A percentile compares a stretch with the other conserved stretches of the same genome.
Evolutionary conservation across 2,329 filamentous ascomycete species (phyloP).

Genomic region (Septoria linicola): DNA sequence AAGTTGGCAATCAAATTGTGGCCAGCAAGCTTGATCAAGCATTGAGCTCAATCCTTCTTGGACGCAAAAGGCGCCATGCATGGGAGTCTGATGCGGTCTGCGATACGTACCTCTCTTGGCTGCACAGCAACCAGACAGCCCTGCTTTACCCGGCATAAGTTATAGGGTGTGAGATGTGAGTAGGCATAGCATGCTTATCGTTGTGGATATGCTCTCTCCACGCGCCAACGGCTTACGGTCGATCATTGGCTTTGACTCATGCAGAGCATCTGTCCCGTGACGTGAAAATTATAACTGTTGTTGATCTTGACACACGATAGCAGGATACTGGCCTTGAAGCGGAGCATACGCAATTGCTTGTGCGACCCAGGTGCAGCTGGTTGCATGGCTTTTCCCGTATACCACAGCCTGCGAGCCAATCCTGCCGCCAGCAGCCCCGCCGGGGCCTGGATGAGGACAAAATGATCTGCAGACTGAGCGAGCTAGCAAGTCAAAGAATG

Average conservation of each 20-base stretch:
- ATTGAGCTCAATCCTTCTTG: constrained; percentile 7
- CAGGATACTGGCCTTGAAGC: not conserved
- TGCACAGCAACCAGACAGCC: not conserved
- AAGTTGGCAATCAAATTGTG: not conserved
- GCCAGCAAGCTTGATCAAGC: constrained; percentile 8
- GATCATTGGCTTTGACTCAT: constrained; percentile 20
- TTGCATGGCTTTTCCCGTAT: no score
- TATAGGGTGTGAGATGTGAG: not conserved
- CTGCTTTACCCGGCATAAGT: constrained; percentile 9
- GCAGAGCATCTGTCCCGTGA: constrained; percentile 15
- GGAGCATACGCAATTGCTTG: not conserved
- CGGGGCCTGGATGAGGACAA: constrained; percentile 4
- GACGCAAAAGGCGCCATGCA: constrained; percentile 1
- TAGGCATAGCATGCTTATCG: constrained; percentile 16
- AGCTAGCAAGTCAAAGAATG: constrained; percentile 11
- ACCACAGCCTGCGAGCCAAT: constrained; percentile 14
- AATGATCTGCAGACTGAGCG: constrained; percentile 13
- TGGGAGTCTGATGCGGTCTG: not conserved
- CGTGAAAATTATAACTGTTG: constrained; percentile 1
- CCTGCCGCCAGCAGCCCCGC: constrained; percentile 3
- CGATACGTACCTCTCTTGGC: constrained; percentile 1
- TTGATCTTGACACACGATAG: constrained; percentile 9
- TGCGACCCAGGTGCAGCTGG: constrained; percentile 8
- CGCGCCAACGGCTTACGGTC: constrained; percentile 5
- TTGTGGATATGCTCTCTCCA: constrained; percentile 7